Base-by-base conservation (phyloP, 352 stramenopile genomes). In the Phytophthora parvispora region DNA sequence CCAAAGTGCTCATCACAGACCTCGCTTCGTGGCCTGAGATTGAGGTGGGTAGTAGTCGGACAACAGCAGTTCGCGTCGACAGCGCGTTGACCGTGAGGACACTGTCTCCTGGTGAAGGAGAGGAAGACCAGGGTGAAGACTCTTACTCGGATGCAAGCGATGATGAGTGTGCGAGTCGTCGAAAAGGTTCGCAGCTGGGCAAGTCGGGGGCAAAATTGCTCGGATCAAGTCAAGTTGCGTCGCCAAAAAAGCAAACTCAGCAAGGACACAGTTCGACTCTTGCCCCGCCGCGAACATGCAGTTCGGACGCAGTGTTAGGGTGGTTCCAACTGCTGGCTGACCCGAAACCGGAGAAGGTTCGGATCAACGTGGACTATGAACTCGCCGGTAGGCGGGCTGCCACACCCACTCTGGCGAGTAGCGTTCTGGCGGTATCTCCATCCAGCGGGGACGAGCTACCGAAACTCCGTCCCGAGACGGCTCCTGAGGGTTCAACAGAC, bases 351-450 rank as follows among this genome's bases (percentile, higher is more conserved):
- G 83, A 90, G 34, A 93, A 93, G 29, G 76, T 90, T 24, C 75
- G 76, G 32, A 60, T 93, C 10, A 87, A 90, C 32, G 67, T 93
- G 29, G 85, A 91, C 3, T 73, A 67, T 4, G 85, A 91, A 53
- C 72, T 93, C 10, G 81, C 77, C 22, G 51, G 72, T 24, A 66
- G 79, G 4, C 60, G 74, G 13, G 60, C 66, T 10, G 24, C 64
- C 16, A 76, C 64, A 2, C 49, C 67, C 8, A 60, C 69, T 40
- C 59, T 22, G 61, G 40, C 31, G 51, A 80, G 47, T 48, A 74
- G 7, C 32, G 59, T 16, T 29, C 24, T 65, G 47, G 9, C 50
- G 16, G 12, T 28, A 24, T 59, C 22, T n/a, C 22, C n/a, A 40
- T 67, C 42, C 53, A 70, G 22, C 47, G 63, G 53, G 64, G 76